A percentile compares a stretch with the other conserved stretches of the same genome.
Conservation (phyloP, 139 green algal genomes). For the Bryopsis sp. region DNA sequence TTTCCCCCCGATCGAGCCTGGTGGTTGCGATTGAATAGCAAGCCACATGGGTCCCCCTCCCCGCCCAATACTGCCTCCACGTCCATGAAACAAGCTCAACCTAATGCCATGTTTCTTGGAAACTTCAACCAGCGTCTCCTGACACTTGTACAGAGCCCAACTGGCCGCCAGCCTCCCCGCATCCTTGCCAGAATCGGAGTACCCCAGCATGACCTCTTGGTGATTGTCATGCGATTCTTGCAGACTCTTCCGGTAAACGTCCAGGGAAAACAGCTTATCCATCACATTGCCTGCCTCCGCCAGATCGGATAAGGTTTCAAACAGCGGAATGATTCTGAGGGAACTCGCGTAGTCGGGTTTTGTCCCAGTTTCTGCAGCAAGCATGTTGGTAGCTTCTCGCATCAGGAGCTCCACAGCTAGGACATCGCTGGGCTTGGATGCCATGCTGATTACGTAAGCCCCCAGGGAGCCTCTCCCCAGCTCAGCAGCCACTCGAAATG, state of each 20-base stretch:
- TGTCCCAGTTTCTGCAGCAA: slow-evolving; percentile 30
- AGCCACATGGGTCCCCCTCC: slow-evolving; percentile 90
- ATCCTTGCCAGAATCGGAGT: slow-evolving; percentile 96
- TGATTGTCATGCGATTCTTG: slow-evolving; percentile 20
- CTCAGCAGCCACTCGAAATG: slow-evolving; percentile 52
- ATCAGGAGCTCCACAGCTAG: slow-evolving; percentile 92
- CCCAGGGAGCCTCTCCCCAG: slow-evolving; percentile 44
- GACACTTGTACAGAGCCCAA: slow-evolving; percentile 77
- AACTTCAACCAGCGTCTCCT: slow-evolving; percentile 52
- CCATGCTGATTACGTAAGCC: slow-evolving; percentile 96
- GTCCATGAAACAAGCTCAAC: slow-evolving; percentile 94
- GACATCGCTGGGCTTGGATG: slow-evolving; percentile 74
- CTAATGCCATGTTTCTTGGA: slow-evolving; percentile 48
- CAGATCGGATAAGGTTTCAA: slow-evolving; percentile 91
- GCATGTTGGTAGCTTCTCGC: slow-evolving; percentile 57
- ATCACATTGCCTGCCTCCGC: slow-evolving; percentile 41
- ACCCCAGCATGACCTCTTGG: slow-evolving; percentile 93
- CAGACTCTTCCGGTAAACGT: no score
- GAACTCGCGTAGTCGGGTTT: slow-evolving; percentile 25
- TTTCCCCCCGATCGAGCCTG: slow-evolving; percentile 69
- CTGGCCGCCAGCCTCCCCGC: slow-evolving; percentile 82
- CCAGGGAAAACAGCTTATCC: slow-evolving; percentile 19
- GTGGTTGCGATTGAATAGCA: slow-evolving; percentile 89
- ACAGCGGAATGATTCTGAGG: slow-evolving; percentile 88
- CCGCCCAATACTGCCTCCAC: slow-evolving; percentile 87